These are phyloP conservation scores for Pelargonium fulgidum DNA, from an alignment of 441 rosid species.

Conservation along the genomic window DNA sequence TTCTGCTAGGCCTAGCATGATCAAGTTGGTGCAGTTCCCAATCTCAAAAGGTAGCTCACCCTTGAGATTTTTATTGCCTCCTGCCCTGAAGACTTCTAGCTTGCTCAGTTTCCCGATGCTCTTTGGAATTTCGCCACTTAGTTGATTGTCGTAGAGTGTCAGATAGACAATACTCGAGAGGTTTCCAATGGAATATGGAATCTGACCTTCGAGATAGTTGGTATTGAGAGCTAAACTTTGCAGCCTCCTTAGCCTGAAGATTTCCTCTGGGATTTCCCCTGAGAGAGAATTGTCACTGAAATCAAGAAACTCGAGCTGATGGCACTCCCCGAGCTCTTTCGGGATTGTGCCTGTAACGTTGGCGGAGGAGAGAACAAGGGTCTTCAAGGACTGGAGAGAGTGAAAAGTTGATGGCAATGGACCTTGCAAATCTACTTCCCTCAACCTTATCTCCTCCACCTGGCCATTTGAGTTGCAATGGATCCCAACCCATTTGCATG, in stretches of 20 bases:
- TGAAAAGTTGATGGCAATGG: constrained; percentile 53
- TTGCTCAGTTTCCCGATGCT: constrained; percentile 58
- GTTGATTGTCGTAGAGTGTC: constrained; percentile 69
- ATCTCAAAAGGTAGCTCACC: constrained; percentile 89
- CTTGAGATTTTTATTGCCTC: constrained; percentile 76
- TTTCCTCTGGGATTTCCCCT: constrained; percentile 60
- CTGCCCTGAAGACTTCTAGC: constrained; percentile 56
- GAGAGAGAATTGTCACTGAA: constrained; percentile 68
- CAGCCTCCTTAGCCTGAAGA: constrained; percentile 55
- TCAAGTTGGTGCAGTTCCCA: constrained; percentile 71
- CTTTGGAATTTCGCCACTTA: constrained; percentile 60
- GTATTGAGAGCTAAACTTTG: constrained; percentile 51
- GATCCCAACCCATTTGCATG: constrained; percentile 79
- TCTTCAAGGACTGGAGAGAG: constrained; percentile 48
- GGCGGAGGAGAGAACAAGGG: constrained; percentile 52
- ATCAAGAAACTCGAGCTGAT: constrained; percentile 46
- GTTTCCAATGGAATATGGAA: constrained; percentile 59
- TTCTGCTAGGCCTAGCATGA: constrained; percentile 78
- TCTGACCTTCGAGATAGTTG: constrained; percentile 69
- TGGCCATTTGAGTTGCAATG: constrained; percentile 52
- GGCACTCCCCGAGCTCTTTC: constrained; percentile 52
- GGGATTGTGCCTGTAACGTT: constrained; percentile 74
- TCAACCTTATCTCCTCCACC: constrained; percentile 53
- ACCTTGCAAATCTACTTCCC: constrained; percentile 56
- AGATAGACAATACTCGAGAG: constrained; percentile 49